Evolutionary conservation across 306 rosid species (phyloP).

Genomic region (Potentilla sterilis): DNA sequence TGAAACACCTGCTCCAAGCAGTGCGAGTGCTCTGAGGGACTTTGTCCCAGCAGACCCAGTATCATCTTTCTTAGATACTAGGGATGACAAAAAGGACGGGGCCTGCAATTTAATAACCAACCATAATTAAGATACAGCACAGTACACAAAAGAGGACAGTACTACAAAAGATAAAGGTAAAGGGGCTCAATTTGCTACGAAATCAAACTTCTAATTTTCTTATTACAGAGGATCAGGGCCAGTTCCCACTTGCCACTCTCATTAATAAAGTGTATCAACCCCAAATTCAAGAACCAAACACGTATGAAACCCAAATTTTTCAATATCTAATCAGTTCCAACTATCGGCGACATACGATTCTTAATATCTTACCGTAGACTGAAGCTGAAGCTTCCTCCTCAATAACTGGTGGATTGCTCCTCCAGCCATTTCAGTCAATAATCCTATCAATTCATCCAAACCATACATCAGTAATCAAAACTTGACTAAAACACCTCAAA

Average conservation of each 20-base stretch:
- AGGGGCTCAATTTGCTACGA: neutral
- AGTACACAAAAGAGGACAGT: neutral
- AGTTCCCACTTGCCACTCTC: neutral
- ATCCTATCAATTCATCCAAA: conserved; percentile 34
- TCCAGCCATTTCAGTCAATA: conserved; percentile 70
- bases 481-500: neutral
- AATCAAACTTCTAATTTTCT: neutral
- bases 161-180: neutral
- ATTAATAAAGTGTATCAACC: neutral
- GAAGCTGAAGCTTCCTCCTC: conserved; percentile 69
- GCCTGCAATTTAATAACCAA: conserved; percentile 41
- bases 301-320: neutral
- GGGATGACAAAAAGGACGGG: conserved; percentile 48
- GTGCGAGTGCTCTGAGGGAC: conserved; percentile 79
- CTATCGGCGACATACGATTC: conserved; percentile 4
- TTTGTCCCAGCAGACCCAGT: conserved; percentile 51
- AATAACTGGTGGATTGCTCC: conserved; percentile 66
- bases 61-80: conserved; percentile 54
- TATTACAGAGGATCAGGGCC: neutral
- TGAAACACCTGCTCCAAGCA: conserved; percentile 83
- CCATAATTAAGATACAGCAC: neutral
- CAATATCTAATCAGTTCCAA: neutral
- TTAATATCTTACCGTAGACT: conserved; percentile 57
- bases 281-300: neutral
- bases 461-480: neutral